A percentile compares a stretch with the other conserved stretches of the same genome.
Conservation (phyloP, 2,329 filamentous ascomycete genomes). For the Penicillium thymicola region DNA sequence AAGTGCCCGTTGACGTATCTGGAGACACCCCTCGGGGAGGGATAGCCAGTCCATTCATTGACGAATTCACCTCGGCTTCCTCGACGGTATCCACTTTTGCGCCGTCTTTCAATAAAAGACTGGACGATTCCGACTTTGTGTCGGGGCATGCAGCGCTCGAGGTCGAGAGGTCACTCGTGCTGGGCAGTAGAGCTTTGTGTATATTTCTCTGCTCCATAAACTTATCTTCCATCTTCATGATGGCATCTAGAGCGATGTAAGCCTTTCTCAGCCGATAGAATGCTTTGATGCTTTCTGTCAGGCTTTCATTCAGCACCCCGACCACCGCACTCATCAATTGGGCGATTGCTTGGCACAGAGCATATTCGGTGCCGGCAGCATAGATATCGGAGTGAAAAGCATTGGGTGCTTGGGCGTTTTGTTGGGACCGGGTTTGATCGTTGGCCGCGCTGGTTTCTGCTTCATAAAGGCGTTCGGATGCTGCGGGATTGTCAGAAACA, state of each 20-base stretch:
- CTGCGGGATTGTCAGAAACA: slow-evolving; percentile 40
- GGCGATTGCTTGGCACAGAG: slow-evolving; percentile 76
- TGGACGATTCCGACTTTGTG: slow-evolving; percentile 12
- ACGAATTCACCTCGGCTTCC: slow-evolving; percentile 17
- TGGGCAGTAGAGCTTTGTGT: slow-evolving; percentile 21
- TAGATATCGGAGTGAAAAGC: slow-evolving; percentile 65
- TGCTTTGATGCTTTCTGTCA: slow-evolving; percentile 85
- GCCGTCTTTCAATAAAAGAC: slow-evolving; percentile 15
- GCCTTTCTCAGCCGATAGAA: slow-evolving; percentile 93
- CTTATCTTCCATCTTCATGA: slow-evolving; percentile 70
- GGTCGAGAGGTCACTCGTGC: slow-evolving; percentile 14
- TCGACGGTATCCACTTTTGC: slow-evolving; percentile 15
- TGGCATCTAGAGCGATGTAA: slow-evolving; percentile 74
- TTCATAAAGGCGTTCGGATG: slow-evolving; percentile 66
- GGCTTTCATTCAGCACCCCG: slow-evolving; percentile 83
- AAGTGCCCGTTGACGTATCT: slow-evolving; percentile 18
- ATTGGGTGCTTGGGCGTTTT: slow-evolving; percentile 52
- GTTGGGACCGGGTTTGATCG: slow-evolving; percentile 72
- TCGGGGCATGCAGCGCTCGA: slow-evolving; percentile 5
- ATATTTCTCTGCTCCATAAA: slow-evolving; percentile 42
- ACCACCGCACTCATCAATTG: slow-evolving; percentile 89
- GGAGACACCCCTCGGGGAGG: slow-evolving; percentile 16
- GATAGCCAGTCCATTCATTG: slow-evolving; percentile 25
- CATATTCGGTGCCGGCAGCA: slow-evolving; percentile 79
- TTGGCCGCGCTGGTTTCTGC: slow-evolving; percentile 74